Evolutionary conservation across 2,329 filamentous ascomycete species (phyloP).

Genomic region (Aspergillus clavatus): DNA sequence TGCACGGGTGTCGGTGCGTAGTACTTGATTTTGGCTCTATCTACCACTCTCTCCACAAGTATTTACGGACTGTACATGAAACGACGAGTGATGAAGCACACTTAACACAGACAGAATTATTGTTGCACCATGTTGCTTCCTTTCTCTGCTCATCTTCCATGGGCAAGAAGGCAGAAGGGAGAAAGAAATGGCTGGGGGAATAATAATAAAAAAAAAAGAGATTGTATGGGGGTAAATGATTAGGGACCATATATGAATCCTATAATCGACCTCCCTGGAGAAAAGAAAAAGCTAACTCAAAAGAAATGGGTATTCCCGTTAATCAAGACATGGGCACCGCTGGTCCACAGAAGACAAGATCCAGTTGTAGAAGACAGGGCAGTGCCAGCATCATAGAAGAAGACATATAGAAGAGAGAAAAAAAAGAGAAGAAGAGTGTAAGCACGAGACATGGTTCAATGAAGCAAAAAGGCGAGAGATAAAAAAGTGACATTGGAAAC

Average conservation of each 20-base stretch:
- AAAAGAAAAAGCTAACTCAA: neutral
- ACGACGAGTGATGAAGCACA: too few relatives aligned
- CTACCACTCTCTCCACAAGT: neutral
- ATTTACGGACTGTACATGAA: neutral
- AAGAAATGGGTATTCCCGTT: neutral
- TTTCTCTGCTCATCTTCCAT: neutral
- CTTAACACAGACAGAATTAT: neutral
- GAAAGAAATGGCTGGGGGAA: neutral
- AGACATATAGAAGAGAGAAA: conserved; percentile 3
- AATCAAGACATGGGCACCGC: neutral
- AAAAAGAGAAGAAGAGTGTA: neutral
- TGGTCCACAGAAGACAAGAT: neutral
- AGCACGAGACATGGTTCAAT: neutral
- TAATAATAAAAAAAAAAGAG: neutral
- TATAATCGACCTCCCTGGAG: neutral
- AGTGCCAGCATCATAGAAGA: neutral
- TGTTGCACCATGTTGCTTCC: neutral
- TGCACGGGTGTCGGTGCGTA: too few relatives aligned
- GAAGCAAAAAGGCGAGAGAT: neutral
- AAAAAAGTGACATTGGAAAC: conserved; percentile 3
- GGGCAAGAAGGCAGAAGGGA: neutral
- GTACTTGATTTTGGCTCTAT: neutral
- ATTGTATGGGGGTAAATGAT: neutral
- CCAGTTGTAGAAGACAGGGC: neutral
- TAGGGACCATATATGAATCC: neutral